Evolutionary conservation across 148 eudicot species (phyloP).

Genomic region (Vaccinium macrocarpon): DNA sequence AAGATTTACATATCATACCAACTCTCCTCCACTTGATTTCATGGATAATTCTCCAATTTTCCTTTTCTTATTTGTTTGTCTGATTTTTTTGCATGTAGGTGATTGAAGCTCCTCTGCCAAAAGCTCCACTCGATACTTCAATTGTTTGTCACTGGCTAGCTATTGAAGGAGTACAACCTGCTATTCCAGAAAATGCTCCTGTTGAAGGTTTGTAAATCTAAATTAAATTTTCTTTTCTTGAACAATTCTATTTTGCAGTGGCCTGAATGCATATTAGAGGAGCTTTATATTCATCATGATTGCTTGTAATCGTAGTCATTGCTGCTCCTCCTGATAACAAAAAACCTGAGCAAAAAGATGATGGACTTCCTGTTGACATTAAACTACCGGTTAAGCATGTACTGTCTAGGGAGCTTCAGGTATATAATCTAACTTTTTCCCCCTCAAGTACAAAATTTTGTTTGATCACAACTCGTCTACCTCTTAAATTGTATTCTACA

Average conservation of each 20-base stretch:
- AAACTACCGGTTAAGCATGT: slow-evolving; percentile 70
- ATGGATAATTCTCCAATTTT: background rate
- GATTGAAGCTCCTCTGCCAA: slow-evolving; percentile 80
- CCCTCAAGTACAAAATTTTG: background rate
- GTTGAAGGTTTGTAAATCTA: slow-evolving; percentile 46
- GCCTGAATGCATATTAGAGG: background rate
- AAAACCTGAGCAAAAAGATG: slow-evolving; percentile 48
- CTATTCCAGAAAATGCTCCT: slow-evolving; percentile 75
- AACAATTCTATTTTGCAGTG: background rate
- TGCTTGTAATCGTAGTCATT: slow-evolving; percentile 35
- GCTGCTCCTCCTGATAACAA: slow-evolving; percentile 45
- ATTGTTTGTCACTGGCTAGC: slow-evolving; percentile 76
- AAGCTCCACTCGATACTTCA: slow-evolving; percentile 75
- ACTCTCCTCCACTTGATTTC: background rate
- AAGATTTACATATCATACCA: slow-evolving; percentile 21
- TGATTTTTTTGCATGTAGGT: slow-evolving; percentile 31
- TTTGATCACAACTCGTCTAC: background rate
- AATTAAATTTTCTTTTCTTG: background rate
- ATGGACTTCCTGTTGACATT: slow-evolving; percentile 58
- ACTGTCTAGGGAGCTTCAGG: slow-evolving; percentile 79
- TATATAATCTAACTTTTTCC: slow-evolving; percentile 7
- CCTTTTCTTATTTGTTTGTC: background rate
- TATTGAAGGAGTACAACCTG: slow-evolving; percentile 80
- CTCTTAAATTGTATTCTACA: slow-evolving; percentile 5
- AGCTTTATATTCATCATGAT: slow-evolving; percentile 7